Conservation (phyloP, 2,329 filamentous ascomycete genomes). For the Coleophoma cylindrospora region DNA sequence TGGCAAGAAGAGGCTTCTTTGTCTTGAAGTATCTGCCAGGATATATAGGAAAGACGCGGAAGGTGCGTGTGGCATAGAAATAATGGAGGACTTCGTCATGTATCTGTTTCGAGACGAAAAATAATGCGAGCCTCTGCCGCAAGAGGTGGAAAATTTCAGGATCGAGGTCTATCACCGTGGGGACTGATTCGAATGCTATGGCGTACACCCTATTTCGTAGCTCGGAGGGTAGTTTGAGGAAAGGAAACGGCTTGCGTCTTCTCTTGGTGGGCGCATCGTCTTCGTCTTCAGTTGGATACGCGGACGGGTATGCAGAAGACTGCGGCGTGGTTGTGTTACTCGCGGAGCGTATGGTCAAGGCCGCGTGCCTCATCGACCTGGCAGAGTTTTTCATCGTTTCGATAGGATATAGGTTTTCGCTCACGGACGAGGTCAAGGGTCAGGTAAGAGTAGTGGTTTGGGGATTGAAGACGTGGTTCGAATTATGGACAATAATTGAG, state of each 20-base stretch:
- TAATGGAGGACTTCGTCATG: slow-evolving; percentile 59
- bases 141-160: slow-evolving; percentile 60
- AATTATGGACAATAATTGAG: slow-evolving; percentile 8
- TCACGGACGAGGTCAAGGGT: background rate
- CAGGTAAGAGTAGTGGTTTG: background rate
- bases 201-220: slow-evolving; percentile 65
- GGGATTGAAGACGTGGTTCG: slow-evolving; percentile 7
- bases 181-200: slow-evolving; percentile 50
- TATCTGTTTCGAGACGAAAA: slow-evolving; percentile 56
- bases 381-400: background rate
- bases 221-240: slow-evolving; percentile 65
- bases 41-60: slow-evolving; percentile 63
- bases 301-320: slow-evolving; percentile 15
- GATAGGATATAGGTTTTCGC: background rate
- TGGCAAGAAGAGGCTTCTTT: slow-evolving; percentile 65
- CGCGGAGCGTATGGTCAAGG: background rate
- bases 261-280: slow-evolving; percentile 7
- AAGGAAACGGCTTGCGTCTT: slow-evolving; percentile 46
- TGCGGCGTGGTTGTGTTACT: slow-evolving; percentile 6
- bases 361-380: background rate
- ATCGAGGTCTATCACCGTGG: slow-evolving; percentile 59
- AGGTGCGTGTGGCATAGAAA: slow-evolving; percentile 59
- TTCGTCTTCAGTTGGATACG: slow-evolving; percentile 21
- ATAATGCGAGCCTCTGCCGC: slow-evolving; percentile 52
- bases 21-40: slow-evolving; percentile 66